Conservation (phyloP, 208 protist species). For the Acanthamoeba lenticulata region DNA sequence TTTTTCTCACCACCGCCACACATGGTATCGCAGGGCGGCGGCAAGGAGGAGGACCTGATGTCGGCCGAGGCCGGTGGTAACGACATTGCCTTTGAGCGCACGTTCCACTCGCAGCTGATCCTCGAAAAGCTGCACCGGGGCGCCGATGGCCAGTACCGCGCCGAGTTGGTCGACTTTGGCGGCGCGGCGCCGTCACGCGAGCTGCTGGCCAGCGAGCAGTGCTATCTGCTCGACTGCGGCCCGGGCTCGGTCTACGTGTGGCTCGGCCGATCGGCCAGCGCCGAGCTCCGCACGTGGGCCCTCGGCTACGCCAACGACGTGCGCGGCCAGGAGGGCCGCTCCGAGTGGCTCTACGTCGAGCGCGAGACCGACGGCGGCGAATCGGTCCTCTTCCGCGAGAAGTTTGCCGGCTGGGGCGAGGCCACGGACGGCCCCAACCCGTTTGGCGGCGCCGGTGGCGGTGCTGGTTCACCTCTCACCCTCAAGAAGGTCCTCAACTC, state of each 20-base stretch:
- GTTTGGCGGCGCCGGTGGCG: background rate
- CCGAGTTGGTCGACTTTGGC: conserved; percentile 28
- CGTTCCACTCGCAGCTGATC: conserved; percentile 37
- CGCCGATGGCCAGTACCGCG: background rate
- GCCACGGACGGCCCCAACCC: background rate
- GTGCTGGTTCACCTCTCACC: background rate
- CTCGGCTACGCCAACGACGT: conserved; percentile 41
- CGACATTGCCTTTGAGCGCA: conserved; percentile 57
- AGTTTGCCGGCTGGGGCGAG: conserved; percentile 57
- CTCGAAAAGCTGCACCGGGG: conserved; percentile 4
- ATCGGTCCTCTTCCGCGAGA: conserved; percentile 50
- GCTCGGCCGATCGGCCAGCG: background rate
- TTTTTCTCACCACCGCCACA: background rate
- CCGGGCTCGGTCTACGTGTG: conserved; percentile 56
- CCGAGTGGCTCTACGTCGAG: conserved; percentile 42
- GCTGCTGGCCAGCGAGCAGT: conserved; percentile 10
- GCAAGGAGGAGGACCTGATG: conserved; percentile 52
- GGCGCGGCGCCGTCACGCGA: background rate
- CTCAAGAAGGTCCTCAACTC: background rate
- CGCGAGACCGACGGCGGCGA: conserved; percentile 42
- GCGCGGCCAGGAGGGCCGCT: background rate
- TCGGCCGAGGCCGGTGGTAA: conserved; percentile 64
- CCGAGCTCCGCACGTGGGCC: background rate
- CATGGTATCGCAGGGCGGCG: background rate
- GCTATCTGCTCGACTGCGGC: conserved; percentile 59